A percentile compares a stretch with the other conserved stretches of the same genome.
Evolutionary conservation across 495 filamentous ascomycete species (phyloP).

Genomic region (Aspergillus cristatus): DNA sequence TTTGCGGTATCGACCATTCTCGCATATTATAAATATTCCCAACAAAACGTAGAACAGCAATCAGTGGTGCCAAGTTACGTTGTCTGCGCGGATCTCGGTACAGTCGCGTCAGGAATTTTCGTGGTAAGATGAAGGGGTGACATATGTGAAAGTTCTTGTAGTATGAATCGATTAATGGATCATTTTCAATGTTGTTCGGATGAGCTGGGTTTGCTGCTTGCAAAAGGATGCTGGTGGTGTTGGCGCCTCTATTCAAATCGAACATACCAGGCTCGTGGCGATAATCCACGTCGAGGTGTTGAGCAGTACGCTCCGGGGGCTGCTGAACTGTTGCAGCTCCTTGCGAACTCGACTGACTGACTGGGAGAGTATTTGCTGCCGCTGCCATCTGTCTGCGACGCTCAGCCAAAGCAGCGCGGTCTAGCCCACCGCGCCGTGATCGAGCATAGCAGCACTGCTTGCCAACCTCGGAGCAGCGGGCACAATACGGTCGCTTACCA

Average conservation of each 20-base stretch:
- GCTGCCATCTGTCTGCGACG: constrained; percentile 10
- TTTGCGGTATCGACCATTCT: constrained; percentile 13
- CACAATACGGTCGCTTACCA: constrained; percentile 10
- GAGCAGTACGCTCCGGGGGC: constrained; percentile 1
- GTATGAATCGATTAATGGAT: constrained; percentile 19
- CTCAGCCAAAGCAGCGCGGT: constrained; percentile 12
- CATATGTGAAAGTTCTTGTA: constrained; percentile 21
- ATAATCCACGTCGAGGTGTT: constrained; percentile 1
- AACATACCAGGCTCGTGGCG: constrained; percentile 1
- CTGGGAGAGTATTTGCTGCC: neutral
- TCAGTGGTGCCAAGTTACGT: constrained; percentile 8
- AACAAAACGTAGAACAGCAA: constrained; percentile 15
- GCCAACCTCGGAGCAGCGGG: constrained; percentile 11
- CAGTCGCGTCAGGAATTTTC: constrained; percentile 6
- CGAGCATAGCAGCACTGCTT: constrained; percentile 12
- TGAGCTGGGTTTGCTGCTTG: neutral
- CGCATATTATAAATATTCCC: constrained; percentile 16
- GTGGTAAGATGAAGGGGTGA: constrained; percentile 19
- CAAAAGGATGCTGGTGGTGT: neutral
- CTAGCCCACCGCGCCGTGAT: constrained; percentile 13
- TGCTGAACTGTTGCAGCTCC: neutral
- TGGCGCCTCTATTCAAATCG: neutral
- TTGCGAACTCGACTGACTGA: constrained; percentile 4
- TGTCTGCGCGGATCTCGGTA: constrained; percentile 15
- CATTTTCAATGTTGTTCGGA: constrained; percentile 9